Conservation (phyloP, 1,139 yeast species). For the Pichia sp. region DNA sequence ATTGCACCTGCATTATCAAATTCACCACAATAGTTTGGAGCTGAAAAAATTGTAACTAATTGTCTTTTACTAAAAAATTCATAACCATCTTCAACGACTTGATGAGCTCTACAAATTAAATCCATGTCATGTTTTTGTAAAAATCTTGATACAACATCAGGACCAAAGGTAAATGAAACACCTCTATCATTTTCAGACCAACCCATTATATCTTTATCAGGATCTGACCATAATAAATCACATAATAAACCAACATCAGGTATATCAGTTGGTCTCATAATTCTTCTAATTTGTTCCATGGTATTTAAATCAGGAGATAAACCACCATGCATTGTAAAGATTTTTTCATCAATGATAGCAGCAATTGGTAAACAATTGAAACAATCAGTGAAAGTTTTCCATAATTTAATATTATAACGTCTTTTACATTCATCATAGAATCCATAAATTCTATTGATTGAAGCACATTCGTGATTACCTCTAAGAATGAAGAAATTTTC, state of each 20-base stretch:
- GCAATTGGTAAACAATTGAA: conserved; percentile 98
- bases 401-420: conserved; percentile 91
- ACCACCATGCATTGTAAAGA: conserved; percentile 98
- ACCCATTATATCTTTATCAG: conserved; percentile 94
- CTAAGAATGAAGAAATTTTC: conserved; percentile 87
- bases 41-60: conserved; percentile 88
- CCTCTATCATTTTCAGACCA: conserved; percentile 99
- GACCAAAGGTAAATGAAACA: conserved; percentile 95
- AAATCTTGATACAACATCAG: conserved; percentile 91
- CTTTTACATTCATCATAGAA: conserved; percentile 97
- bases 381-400: conserved; percentile 98
- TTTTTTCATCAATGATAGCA: conserved; percentile 94
- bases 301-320: conserved; percentile 92
- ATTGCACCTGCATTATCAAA: conserved; percentile 98
- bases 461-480: conserved; percentile 97
- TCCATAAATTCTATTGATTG: conserved; percentile 94
- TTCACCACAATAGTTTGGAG: conserved; percentile 98
- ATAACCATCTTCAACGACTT: conserved; percentile 97
- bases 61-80: conserved; percentile 95
- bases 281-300: conserved; percentile 97
- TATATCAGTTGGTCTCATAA: conserved; percentile 97
- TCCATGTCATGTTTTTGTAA: conserved; percentile 96
- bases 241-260: conserved; percentile 95
- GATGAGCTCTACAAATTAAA: conserved; percentile 95
- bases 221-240: conserved; percentile 97